These are phyloP conservation scores for Carnegiea gigantea DNA, from an alignment of 179 eudicot species.

Conservation along the genomic window DNA sequence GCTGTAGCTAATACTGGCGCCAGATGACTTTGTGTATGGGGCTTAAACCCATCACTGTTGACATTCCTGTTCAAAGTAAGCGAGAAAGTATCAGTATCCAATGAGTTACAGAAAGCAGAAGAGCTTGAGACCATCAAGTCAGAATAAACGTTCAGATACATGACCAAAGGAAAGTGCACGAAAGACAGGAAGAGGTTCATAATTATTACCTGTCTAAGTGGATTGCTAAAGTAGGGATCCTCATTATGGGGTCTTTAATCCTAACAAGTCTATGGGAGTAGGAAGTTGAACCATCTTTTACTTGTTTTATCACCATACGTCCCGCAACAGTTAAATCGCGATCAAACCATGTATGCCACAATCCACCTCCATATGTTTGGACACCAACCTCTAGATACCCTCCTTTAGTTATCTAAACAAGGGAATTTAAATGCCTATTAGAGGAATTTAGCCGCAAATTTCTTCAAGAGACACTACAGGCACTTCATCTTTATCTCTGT, in stretches of 20 bases:
- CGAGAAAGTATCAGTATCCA: neutral
- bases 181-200: neutral
- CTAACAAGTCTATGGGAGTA: constrained; percentile 75
- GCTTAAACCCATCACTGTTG: constrained; percentile 80
- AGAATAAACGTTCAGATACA: neutral
- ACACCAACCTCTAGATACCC: constrained; percentile 93
- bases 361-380: constrained; percentile 92
- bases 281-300: constrained; percentile 54
- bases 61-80: constrained; percentile 48
- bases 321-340: constrained; percentile 91
- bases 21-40: constrained; percentile 81
- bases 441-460: neutral
- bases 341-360: constrained; percentile 99
- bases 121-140: neutral
- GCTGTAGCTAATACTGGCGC: constrained; percentile 89
- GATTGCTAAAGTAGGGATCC: constrained; percentile 95
- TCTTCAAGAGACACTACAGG: constrained; percentile 13
- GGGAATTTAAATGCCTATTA: constrained; percentile 1
- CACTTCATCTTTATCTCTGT: neutral
- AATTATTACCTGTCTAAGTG: constrained; percentile 80
- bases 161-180: neutral
- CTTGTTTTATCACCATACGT: constrained; percentile 68
- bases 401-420: constrained; percentile 70
- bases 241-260: constrained; percentile 87
- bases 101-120: neutral